Base-by-base conservation (phyloP, 257 asterid genomes). In the Rehmannia glutinosa region DNA sequence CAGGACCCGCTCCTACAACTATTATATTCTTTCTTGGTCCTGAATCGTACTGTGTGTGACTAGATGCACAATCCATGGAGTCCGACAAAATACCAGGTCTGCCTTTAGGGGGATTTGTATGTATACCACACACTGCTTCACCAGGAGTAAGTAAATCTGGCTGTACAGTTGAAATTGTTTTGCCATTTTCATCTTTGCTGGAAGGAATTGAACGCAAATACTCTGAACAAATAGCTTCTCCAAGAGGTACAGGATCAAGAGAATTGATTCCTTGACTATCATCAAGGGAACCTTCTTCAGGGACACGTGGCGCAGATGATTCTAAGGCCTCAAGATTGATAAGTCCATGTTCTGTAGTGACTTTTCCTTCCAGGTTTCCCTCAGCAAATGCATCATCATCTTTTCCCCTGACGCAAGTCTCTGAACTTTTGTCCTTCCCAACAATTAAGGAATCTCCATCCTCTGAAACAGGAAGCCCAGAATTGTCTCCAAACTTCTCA, bases 1-100 rank as follows among this genome's bases (percentile, higher is more conserved):
- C 99, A 67, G 99, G 99, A 67, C 99, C 99, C 71, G 98, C 99
- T 62, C 99, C 99, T 23, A 91, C 82, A 65, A 94, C 78, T 51
- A 94, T 83, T 56, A 94, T 82, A 68, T 73, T 78, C 71, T 82
- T 91, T 75, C 82, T 62, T 24, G 74, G 66, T 62, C 66, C 83
- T 1, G 80, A 70, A 68, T 72, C 84, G 76, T 79, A 68, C 25
- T 54, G 59, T 49, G 62, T 68, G 50, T 33, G 61, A 33, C 62
- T 76, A 66, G 38, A 46, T 27, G 50, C 64, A 70, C 46, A 66
- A 62, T 72, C 73, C 39, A 30, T 42, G 61, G 77, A 51, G 36
- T 70, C 45, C 10, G 79, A 62, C 8, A 64, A 67, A 70, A 43
- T 73, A 60, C 69, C 65, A 77, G 75, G 68, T 32, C 73, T 46